A percentile compares a stretch with the other conserved stretches of the same genome.
phyloP scores from a whole-genome alignment of 164 flowering plant species.

The Cinnamomum chago region DNA sequence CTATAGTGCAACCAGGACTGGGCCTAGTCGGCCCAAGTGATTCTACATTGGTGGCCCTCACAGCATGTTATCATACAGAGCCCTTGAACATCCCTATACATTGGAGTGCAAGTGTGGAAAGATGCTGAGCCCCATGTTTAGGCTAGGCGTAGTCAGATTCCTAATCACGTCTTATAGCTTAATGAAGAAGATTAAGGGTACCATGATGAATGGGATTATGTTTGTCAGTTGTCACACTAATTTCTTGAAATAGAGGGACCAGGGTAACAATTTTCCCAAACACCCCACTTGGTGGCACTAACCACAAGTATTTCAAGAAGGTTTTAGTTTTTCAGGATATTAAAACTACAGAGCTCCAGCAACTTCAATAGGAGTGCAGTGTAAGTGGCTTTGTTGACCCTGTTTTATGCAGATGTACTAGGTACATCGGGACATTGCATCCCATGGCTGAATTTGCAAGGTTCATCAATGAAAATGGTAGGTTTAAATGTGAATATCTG shows the following conservation, averaged over 20 bases:
- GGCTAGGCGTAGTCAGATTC: conserved; percentile 69
- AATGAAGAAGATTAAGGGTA: conserved; percentile 64
- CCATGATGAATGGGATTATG: conserved; percentile 80
- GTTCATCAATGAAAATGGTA: conserved; percentile 50
- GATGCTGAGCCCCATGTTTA: conserved; percentile 71
- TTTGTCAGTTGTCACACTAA: conserved; percentile 65
- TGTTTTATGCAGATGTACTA: conserved; percentile 73
- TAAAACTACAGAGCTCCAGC: conserved; percentile 54
- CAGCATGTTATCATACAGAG: conserved; percentile 47
- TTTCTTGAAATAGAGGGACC: conserved; percentile 77
- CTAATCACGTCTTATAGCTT: conserved; percentile 52
- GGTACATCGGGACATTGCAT: conserved; percentile 71
- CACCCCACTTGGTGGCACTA: conserved; percentile 53
- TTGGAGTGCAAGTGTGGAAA: conserved; percentile 52
- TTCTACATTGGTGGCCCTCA: conserved; percentile 52
- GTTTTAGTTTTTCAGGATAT: conserved; percentile 67
- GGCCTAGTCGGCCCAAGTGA: conserved; percentile 75
- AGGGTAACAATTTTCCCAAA: conserved; percentile 61
- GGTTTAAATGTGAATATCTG: conserved; percentile 68
- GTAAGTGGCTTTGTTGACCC: conserved; percentile 60
- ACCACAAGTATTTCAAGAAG: conserved; percentile 57
- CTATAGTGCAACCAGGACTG: conserved; percentile 61
- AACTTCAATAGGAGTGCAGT: conserved; percentile 54
- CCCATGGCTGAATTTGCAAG: conserved; percentile 80
- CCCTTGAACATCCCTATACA: conserved; percentile 27